These are phyloP conservation scores for Didymosphaeria variabile DNA, from an alignment of 2,329 filamentous ascomycete genomes.

Conservation along the genomic window DNA sequence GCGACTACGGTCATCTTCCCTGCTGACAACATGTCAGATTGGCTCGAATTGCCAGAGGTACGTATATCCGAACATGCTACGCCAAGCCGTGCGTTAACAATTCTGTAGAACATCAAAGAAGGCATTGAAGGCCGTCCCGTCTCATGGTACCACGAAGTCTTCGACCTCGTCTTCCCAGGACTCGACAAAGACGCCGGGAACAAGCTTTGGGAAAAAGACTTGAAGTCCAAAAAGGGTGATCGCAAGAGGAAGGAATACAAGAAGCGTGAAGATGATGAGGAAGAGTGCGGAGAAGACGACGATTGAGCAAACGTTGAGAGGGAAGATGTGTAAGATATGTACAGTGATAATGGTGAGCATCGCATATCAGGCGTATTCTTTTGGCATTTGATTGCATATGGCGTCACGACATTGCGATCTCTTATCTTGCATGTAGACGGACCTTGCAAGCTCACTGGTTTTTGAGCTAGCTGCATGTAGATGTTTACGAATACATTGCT, in stretches of 20 bases:
- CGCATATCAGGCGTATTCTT: conserved; percentile 24
- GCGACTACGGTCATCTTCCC: conserved; percentile 96
- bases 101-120: conserved; percentile 89
- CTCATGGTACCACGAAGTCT: conserved; percentile 93
- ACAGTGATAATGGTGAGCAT: conserved; percentile 16
- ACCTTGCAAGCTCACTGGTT: not conserved
- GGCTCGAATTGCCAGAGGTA: conserved; percentile 96
- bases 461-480: conserved; percentile 2
- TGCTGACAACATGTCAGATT: conserved; percentile 93
- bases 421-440: conserved; percentile 3
- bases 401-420: conserved; percentile 5
- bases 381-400: conserved; percentile 16
- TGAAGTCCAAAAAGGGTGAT: conserved; percentile 53
- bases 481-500: conserved; percentile 7
- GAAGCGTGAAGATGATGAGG: conserved; percentile 58
- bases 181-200: conserved; percentile 79
- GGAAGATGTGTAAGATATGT: conserved; percentile 22
- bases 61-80: conserved; percentile 43
- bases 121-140: conserved; percentile 92
- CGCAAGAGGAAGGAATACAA: conserved; percentile 46
- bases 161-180: conserved; percentile 86
- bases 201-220: conserved; percentile 72
- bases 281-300: conserved; percentile 44
- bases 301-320: conserved; percentile 28
- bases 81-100: conserved; percentile 25